A percentile compares a stretch with the other conserved stretches of the same genome.
Conservation (phyloP, 768 basidiomycete genomes). For the Tulasnella sp. region DNA sequence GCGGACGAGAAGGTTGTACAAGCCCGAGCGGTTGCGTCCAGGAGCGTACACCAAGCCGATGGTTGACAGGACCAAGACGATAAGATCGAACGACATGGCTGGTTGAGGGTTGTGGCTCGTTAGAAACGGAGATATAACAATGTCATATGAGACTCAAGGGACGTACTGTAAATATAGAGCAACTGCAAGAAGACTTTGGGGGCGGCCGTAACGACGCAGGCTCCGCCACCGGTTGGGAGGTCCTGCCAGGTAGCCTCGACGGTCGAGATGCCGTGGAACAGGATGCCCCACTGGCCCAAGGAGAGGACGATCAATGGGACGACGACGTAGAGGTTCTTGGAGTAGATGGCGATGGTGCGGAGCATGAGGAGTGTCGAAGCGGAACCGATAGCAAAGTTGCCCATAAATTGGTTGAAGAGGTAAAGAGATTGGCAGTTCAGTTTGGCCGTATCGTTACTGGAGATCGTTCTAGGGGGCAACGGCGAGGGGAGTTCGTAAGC, state of each 20-base stretch:
- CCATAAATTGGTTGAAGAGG: conserved; percentile 43
- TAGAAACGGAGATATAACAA: neutral
- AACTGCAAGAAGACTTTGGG: conserved; percentile 53
- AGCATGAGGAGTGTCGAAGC: conserved; percentile 30
- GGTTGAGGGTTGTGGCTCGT: neutral
- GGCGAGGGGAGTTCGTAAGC: neutral
- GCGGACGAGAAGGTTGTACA: conserved; percentile 60
- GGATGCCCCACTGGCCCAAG: conserved; percentile 44
- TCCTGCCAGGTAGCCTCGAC: neutral
- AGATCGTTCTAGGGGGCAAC: conserved; percentile 15
- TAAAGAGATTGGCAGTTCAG: conserved; percentile 48
- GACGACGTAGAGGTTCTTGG: conserved; percentile 52
- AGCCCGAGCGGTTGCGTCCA: conserved; percentile 46
- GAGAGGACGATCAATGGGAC: conserved; percentile 50
- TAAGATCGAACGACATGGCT: conserved; percentile 67
- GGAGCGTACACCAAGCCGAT: conserved; percentile 54
- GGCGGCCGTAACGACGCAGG: conserved; percentile 26
- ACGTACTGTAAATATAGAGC: conserved; percentile 57
- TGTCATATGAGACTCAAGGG: neutral
- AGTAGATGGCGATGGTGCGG: conserved; percentile 62
- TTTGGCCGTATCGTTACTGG: conserved; percentile 28
- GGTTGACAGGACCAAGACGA: conserved; percentile 56
- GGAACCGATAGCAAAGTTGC: conserved; percentile 29
- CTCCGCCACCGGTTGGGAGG: conserved; percentile 8
- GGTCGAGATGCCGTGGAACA: conserved; percentile 20